phyloP scores from a whole-genome alignment of 1,284 basidiomycete species.

The Macrocystidia cucumis region DNA sequence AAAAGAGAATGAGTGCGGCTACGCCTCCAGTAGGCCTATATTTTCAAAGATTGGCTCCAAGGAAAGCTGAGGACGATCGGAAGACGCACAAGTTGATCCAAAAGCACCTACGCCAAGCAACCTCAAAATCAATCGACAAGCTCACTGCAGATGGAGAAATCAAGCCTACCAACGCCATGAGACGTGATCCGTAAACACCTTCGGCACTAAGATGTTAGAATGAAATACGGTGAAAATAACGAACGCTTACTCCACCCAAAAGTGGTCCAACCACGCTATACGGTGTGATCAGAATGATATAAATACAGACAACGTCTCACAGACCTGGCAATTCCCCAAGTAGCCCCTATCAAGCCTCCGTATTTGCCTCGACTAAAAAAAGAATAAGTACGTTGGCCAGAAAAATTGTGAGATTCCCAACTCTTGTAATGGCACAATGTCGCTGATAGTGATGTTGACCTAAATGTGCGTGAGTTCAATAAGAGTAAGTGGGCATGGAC shows the following conservation, averaged over 20 bases:
- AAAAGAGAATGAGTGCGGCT: slow-evolving; percentile 64
- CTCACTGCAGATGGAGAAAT: slow-evolving; percentile 2
- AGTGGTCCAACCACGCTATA: slow-evolving; percentile 69
- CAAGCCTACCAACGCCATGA: slow-evolving; percentile 61
- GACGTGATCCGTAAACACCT: slow-evolving; percentile 66
- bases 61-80: background rate
- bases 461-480: slow-evolving; percentile 9
- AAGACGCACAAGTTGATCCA: slow-evolving; percentile 59
- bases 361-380: slow-evolving; percentile 62
- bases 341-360: slow-evolving; percentile 65
- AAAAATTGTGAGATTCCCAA: slow-evolving; percentile 24
- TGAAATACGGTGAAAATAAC: background rate
- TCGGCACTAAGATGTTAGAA: slow-evolving; percentile 7
- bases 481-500: slow-evolving; percentile 5
- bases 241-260: slow-evolving; percentile 54
- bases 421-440: slow-evolving; percentile 75
- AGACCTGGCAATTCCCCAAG: slow-evolving; percentile 72
- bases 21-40: slow-evolving; percentile 68
- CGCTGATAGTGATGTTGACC: slow-evolving; percentile 69
- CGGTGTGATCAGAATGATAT: slow-evolving; percentile 1
- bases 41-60: slow-evolving; percentile 5
- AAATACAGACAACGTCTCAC: background rate
- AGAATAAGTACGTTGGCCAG: slow-evolving; percentile 2
- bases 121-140: slow-evolving; percentile 4
- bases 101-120: slow-evolving; percentile 45